Evolutionary conservation across 2,329 filamentous ascomycete species (phyloP), one percentile per base, ranked within the genome.

Genomic region (Cladosporium sp.): DNA sequence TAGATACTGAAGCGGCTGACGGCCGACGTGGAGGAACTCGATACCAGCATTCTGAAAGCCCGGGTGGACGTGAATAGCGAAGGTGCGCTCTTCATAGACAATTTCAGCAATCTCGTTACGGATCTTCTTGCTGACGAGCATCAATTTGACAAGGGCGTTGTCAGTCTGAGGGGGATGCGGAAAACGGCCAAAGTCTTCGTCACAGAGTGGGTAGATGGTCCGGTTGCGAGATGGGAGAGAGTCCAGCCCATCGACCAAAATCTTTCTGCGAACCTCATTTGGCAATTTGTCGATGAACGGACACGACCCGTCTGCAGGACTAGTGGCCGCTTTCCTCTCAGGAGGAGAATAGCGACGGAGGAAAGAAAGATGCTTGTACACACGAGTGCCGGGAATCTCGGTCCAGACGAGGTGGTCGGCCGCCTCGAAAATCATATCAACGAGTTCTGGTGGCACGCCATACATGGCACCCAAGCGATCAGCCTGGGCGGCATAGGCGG

Each of bases 61-160:
- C 58, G 72, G 70, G 52, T 76, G 72, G 8, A 75, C 70, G 62
- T 76, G 74, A 33, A 74, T 66, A 61, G 67, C 66, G 67, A 74
- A 74, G 21, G 58, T 62, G 64, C 71, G 72, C 67, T 76, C 74
- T 40, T 73, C 67, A 56, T 76, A 76, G 5, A 74, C n/a, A 23
- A 62, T 55, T 8, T 60, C 40, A 5, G 69, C 53, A 33, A 76
- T 62, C 14, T 71, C 69, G 12, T 62, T 33, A 21, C 65, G 66
- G 62, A 75, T 65, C 14, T 64, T 58, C 53, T 68, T 71, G 67
- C 69, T 69, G 46, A 76, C 44, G 12, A 66, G 62, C 69, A 76
- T 72, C 21, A 75, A 61, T 21, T 73, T 66, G 40, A 67, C 69
- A 23, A 67, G 65, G 37, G 56, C 66, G 61, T 72, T 75, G 23